Percentiles rank a stretch among this genome's conserved stretches.
Conservation (phyloP, 2,329 filamentous ascomycete species). For the Scedosporium boydii region DNA sequence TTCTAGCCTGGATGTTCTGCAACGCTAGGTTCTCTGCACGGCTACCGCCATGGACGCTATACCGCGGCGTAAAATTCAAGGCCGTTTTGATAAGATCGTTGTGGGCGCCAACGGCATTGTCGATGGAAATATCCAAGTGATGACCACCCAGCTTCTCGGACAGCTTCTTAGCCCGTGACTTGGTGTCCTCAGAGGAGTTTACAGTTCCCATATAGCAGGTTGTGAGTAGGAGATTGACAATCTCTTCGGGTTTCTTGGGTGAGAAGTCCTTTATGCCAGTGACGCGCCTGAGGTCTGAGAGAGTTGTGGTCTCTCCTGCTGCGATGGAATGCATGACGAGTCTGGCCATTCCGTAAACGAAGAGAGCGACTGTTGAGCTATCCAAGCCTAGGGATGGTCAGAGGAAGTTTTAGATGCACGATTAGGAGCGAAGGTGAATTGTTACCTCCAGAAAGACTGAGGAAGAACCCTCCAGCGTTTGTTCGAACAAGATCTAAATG, state of each 20-base stretch:
- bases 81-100: conserved; percentile 18
- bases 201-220: conserved; percentile 51
- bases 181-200: conserved; percentile 49
- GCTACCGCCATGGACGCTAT: conserved; percentile 49
- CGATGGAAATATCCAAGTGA: conserved; percentile 67
- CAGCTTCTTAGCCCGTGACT: conserved; percentile 51
- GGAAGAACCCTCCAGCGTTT: conserved; percentile 38
- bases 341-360: conserved; percentile 41
- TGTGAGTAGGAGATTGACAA: conserved; percentile 31
- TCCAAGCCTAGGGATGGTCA: conserved; percentile 10
- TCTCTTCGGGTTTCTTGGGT: conserved; percentile 46
- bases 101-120: conserved; percentile 52
- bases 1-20: conserved; percentile 60
- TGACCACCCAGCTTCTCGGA: conserved; percentile 55
- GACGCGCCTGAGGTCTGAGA: conserved; percentile 17
- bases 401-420: not conserved
- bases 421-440: not conserved
- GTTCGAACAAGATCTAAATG: conserved; percentile 46
- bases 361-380: conserved; percentile 16
- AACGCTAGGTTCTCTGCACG: conserved; percentile 49
- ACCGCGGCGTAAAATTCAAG: conserved; percentile 20
- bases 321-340: conserved; percentile 44
- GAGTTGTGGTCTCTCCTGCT: conserved; percentile 16
- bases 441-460: conserved; percentile 33
- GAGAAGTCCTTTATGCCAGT: conserved; percentile 26